These are phyloP conservation scores for Talaromyces sp. DNA, from an alignment of 2,329 filamentous ascomycete genomes.

Conservation along the genomic window DNA sequence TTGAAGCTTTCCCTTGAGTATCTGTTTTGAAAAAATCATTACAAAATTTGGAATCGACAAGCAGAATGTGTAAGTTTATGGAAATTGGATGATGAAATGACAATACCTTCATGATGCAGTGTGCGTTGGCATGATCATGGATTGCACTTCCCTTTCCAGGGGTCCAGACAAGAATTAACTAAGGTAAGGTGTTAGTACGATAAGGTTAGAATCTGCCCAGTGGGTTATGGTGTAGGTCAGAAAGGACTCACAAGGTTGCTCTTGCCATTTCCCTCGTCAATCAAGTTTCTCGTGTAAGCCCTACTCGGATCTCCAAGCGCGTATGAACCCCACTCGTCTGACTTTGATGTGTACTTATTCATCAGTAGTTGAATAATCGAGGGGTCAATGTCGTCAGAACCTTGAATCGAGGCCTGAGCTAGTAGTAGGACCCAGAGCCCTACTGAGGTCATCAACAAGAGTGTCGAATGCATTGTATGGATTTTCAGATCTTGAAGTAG, in stretches of 20 bases:
- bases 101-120: constrained; percentile 80
- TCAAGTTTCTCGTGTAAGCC: constrained; percentile 83
- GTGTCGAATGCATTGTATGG: constrained; percentile 59
- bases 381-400: constrained; percentile 77
- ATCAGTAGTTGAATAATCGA: constrained; percentile 71
- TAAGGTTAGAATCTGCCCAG: neutral
- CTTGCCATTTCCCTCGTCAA: constrained; percentile 85
- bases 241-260: constrained; percentile 68
- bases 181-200: constrained; percentile 21
- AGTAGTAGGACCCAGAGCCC: constrained; percentile 75
- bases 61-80: neutral
- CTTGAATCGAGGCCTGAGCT: constrained; percentile 81
- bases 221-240: neutral
- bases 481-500: constrained; percentile 12
- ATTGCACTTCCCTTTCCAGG: constrained; percentile 82
- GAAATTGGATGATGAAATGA: neutral
- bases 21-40: constrained; percentile 45
- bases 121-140: constrained; percentile 85
- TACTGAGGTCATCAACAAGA: constrained; percentile 73
- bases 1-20: constrained; percentile 74
- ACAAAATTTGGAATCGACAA: too few relatives aligned
- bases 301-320: constrained; percentile 70
- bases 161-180: constrained; percentile 88
- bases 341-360: constrained; percentile 70
- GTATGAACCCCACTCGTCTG: constrained; percentile 73